Evolutionary conservation across 2,329 filamentous ascomycete species (phyloP).

Genomic region (Phyllosticta citriasiana): DNA sequence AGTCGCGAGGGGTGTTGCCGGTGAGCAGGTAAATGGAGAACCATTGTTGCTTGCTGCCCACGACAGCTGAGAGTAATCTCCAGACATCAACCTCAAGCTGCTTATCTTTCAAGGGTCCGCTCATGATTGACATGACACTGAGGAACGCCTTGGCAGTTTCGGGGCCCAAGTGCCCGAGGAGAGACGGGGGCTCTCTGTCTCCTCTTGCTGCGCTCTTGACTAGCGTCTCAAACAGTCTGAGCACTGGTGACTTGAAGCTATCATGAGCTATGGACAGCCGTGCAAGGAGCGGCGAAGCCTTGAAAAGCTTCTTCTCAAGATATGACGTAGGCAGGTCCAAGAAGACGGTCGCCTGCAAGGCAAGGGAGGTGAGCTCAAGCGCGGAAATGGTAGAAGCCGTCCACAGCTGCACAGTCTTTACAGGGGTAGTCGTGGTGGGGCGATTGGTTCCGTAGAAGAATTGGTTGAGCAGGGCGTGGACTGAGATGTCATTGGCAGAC

Average conservation of each 20-base stretch:
- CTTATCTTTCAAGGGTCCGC: slow-evolving; percentile 60
- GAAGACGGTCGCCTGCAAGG: slow-evolving; percentile 56
- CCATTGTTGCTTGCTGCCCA: slow-evolving; percentile 90
- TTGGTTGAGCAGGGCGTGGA: slow-evolving; percentile 66
- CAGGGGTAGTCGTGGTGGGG: slow-evolving; percentile 36
- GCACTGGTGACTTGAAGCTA: slow-evolving; percentile 53
- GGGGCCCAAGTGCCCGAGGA: slow-evolving; percentile 81
- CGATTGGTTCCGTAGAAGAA: slow-evolving; percentile 45
- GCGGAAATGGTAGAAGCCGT: slow-evolving; percentile 54
- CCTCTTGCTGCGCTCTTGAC: slow-evolving; percentile 57
- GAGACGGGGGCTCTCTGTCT: slow-evolving; percentile 69
- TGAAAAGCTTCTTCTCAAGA: slow-evolving; percentile 71
- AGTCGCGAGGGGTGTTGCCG: slow-evolving; percentile 71
- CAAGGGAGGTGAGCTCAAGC: neutral
- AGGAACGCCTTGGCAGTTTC: slow-evolving; percentile 78
- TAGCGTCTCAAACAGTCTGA: slow-evolving; percentile 62
- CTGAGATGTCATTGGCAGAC: slow-evolving; percentile 58
- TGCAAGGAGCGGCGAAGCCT: slow-evolving; percentile 64
- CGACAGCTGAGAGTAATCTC: slow-evolving; percentile 75
- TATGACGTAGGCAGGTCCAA: slow-evolving; percentile 53
- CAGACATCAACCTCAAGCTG: slow-evolving; percentile 62
- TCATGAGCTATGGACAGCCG: slow-evolving; percentile 64
- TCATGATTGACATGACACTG: slow-evolving; percentile 63
- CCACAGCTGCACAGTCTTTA: slow-evolving; percentile 29
- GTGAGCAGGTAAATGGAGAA: slow-evolving; percentile 89